A percentile compares a stretch with the other conserved stretches of the same genome.
These are phyloP conservation scores for Talaromyces rugulosus DNA, from an alignment of 2,329 filamentous ascomycete genomes.

Conservation along the genomic window DNA sequence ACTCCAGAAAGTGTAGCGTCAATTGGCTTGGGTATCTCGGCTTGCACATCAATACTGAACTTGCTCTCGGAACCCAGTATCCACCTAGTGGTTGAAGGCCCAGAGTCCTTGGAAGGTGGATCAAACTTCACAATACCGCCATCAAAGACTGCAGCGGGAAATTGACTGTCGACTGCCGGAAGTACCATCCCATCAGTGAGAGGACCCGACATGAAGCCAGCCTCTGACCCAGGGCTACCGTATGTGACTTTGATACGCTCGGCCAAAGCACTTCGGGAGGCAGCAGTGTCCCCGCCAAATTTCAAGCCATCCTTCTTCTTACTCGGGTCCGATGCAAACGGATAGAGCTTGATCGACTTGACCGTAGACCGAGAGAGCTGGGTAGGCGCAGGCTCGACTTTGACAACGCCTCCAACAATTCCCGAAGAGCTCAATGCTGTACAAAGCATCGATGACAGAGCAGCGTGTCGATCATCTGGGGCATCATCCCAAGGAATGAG, in stretches of 20 bases:
- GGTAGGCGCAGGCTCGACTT: slow-evolving; percentile 75
- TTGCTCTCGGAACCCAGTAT: slow-evolving; percentile 72
- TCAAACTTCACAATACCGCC: slow-evolving; percentile 82
- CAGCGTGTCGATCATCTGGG: slow-evolving; percentile 73
- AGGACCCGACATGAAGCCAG: slow-evolving; percentile 71
- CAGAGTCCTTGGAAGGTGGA: slow-evolving; percentile 42
- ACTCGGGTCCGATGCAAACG: slow-evolving; percentile 60
- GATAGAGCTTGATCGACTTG: slow-evolving; percentile 70
- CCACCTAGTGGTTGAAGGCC: slow-evolving; percentile 53
- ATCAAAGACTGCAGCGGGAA: slow-evolving; percentile 62
- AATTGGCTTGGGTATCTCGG: slow-evolving; percentile 63
- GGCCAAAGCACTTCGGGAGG: slow-evolving; percentile 70
- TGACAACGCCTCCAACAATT: slow-evolving; percentile 80
- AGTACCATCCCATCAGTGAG: slow-evolving; percentile 85
- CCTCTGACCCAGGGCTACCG: slow-evolving; percentile 43
- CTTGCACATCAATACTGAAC: slow-evolving; percentile 69
- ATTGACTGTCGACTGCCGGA: slow-evolving; percentile 55
- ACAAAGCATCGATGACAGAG: slow-evolving; percentile 74
- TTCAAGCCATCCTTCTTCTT: slow-evolving; percentile 65
- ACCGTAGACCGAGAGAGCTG: slow-evolving; percentile 65
- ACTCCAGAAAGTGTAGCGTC: slow-evolving; percentile 34
- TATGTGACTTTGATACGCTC: slow-evolving; percentile 71
- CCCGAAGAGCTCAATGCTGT: slow-evolving; percentile 65
- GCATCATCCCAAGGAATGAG: slow-evolving; percentile 79
- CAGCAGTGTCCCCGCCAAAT: slow-evolving; percentile 83